These are phyloP conservation scores for Arthrocladium fulminans DNA, from an alignment of 2,329 filamentous ascomycete genomes.

Conservation along the genomic window DNA sequence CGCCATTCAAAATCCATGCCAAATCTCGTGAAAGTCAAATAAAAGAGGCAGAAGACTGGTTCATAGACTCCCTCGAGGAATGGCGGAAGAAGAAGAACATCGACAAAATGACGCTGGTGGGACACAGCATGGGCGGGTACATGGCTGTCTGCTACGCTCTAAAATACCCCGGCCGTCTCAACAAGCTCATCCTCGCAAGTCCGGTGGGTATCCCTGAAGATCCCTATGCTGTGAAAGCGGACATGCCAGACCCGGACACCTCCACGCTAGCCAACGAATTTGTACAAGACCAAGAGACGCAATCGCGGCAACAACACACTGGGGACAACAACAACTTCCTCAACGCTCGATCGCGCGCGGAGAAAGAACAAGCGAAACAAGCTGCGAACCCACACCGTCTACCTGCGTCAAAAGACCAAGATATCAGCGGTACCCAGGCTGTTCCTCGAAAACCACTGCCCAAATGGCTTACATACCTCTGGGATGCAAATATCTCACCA, in stretches of 20 bases:
- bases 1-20: constrained; percentile 72
- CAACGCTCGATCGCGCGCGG: constrained; percentile 38
- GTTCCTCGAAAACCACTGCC: constrained; percentile 57
- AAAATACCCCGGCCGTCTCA: constrained; percentile 88
- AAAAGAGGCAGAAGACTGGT: constrained; percentile 86
- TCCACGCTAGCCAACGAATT: constrained; percentile 72
- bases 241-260: constrained; percentile 66
- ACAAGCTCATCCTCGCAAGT: constrained; percentile 91
- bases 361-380: constrained; percentile 23
- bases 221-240: constrained; percentile 73
- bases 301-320: constrained; percentile 27
- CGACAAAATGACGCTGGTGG: constrained; percentile 85
- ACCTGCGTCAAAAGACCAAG: constrained; percentile 14
- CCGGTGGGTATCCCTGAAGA: constrained; percentile 93
- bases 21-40: constrained; percentile 75
- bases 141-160: constrained; percentile 90
- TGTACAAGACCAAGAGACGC: constrained; percentile 59
- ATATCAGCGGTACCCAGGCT: constrained; percentile 25
- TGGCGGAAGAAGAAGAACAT: constrained; percentile 85
- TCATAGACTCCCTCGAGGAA: constrained; percentile 90
- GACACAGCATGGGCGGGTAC: constrained; percentile 90
- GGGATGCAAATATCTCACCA: constrained; percentile 94
- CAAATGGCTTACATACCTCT: constrained; percentile 83
- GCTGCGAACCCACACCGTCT: constrained; percentile 13
- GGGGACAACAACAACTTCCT: constrained; percentile 48